A percentile compares a stretch with the other conserved stretches of the same genome.
phyloP scores from a whole-genome alignment of 208 protist species.

The Acanthamoeba castellanii region DNA sequence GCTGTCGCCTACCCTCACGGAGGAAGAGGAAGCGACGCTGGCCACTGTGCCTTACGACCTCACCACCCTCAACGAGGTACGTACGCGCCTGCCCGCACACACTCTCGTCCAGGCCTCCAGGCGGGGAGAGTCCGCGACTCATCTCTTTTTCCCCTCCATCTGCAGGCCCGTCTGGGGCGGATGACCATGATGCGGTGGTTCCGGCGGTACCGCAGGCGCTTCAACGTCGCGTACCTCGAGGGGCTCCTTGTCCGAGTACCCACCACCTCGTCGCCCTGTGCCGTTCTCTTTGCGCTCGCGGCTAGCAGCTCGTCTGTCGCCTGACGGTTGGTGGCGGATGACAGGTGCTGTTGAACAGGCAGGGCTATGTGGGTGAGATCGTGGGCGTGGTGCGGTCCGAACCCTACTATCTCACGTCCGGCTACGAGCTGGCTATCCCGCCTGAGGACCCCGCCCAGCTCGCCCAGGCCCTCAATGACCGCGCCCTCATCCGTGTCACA shows the following conservation, averaged over 20 bases:
- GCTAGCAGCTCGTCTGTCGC: no score
- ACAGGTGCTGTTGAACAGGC: neutral
- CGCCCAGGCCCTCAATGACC: neutral
- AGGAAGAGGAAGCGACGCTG: no score
- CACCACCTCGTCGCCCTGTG: no score
- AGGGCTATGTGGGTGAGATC: neutral
- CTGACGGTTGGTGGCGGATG: no score
- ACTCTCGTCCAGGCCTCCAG: no score
- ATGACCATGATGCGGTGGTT: neutral
- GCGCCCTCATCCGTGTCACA: neutral
- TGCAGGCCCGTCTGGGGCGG: neutral
- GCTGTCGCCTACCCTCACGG: no score
- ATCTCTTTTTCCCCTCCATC: no score
- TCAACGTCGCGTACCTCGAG: neutral
- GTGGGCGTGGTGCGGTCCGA: neutral
- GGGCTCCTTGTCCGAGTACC: neutral
- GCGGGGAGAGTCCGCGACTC: no score
- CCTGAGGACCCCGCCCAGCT: neutral
- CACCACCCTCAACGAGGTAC: no score
- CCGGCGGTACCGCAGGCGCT: neutral
- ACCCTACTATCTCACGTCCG: neutral
- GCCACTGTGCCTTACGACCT: no score
- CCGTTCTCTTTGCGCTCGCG: no score
- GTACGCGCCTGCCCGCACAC: no score
- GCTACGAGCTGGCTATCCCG: neutral